phyloP scores from a whole-genome alignment of 306 rosid genomes.

The Gillenia trifoliata region DNA sequence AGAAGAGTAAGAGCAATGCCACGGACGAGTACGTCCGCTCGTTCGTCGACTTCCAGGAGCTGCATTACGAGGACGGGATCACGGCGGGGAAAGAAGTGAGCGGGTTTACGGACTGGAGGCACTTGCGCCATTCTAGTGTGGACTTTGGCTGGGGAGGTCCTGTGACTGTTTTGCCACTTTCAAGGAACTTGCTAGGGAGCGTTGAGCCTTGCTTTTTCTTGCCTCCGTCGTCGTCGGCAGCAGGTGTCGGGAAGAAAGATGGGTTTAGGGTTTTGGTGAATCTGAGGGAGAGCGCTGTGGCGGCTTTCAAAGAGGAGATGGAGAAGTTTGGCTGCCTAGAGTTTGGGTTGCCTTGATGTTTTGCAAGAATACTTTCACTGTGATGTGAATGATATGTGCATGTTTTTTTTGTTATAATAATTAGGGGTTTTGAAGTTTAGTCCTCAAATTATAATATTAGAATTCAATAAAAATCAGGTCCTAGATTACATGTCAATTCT shows the following conservation, averaged over 20 bases:
- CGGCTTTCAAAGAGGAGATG: slow-evolving; percentile 60
- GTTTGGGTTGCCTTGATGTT: slow-evolving; percentile 2
- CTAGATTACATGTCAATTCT: too few relatives aligned
- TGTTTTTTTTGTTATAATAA: background rate
- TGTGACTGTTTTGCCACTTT: slow-evolving; percentile 71
- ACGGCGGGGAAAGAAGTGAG: slow-evolving; percentile 66
- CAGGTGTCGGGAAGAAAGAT: slow-evolving; percentile 12
- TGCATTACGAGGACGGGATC: slow-evolving; percentile 58
- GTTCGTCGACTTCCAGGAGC: slow-evolving; percentile 58
- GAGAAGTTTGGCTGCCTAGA: slow-evolving; percentile 24
- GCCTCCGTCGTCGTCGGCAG: slow-evolving; percentile 46
- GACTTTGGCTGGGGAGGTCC: slow-evolving; percentile 99
- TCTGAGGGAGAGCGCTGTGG: slow-evolving; percentile 46
- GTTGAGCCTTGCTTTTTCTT: slow-evolving; percentile 79
- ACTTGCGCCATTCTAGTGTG: slow-evolving; percentile 72
- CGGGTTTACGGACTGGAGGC: slow-evolving; percentile 94
- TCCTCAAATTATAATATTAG: too few relatives aligned
- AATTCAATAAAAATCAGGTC: too few relatives aligned
- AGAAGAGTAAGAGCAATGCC: slow-evolving; percentile 65
- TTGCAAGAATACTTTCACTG: background rate
- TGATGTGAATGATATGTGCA: background rate
- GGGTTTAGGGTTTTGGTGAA: slow-evolving; percentile 70
- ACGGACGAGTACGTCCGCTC: slow-evolving; percentile 67
- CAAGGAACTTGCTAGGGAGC: slow-evolving; percentile 62
- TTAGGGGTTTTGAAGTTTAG: too few relatives aligned